phyloP scores from a whole-genome alignment of 2,329 filamentous ascomycete genomes.

The Coniochaeta sp. region DNA sequence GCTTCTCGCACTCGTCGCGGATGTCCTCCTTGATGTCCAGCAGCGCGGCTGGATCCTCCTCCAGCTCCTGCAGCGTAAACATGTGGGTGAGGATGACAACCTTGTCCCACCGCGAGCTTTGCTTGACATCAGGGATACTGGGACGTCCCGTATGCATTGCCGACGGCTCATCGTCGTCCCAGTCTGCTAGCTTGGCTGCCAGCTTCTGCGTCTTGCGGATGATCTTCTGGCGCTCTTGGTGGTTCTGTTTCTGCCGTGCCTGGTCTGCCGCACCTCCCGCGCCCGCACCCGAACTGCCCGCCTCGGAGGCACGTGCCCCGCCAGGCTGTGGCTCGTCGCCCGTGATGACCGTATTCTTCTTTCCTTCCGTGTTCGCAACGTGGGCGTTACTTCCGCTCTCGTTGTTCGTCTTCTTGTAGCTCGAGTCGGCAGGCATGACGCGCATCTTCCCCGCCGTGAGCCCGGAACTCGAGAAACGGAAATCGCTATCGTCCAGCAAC shows the following conservation, averaged over 20 bases:
- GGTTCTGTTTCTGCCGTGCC: conserved; percentile 31
- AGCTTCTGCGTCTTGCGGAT: conserved; percentile 88
- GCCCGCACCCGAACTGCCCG: conserved; percentile 9
- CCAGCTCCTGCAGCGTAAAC: conserved; percentile 81
- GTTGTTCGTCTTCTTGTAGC: conserved; percentile 84
- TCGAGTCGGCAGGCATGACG: conserved; percentile 79
- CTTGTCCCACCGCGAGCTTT: conserved; percentile 58
- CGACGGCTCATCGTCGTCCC: conserved; percentile 80
- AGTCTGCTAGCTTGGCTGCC: conserved; percentile 86
- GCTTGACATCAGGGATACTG: conserved; percentile 35
- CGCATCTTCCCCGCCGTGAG: conserved; percentile 56
- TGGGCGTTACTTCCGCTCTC: conserved; percentile 23
- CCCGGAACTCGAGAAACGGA: conserved; percentile 55
- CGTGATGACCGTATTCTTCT: conserved; percentile 10
- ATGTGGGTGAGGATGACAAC: conserved; percentile 85
- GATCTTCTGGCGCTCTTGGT: conserved; percentile 77
- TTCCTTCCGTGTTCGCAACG: conserved; percentile 10
- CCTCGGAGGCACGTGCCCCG: conserved; percentile 4
- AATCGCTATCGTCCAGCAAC: conserved; percentile 74
- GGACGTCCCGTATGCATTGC: conserved; percentile 23
- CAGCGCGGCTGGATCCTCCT: conserved; percentile 75
- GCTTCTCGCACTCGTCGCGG: conserved; percentile 78
- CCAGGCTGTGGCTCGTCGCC: conserved; percentile 6
- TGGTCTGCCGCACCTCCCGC: conserved; percentile 22
- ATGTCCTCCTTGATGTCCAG: conserved; percentile 95